Evolutionary conservation across 2,329 filamentous ascomycete genomes (phyloP), one percentile per base, ranked within the genome.

Genomic region (Beauveria sp.): DNA sequence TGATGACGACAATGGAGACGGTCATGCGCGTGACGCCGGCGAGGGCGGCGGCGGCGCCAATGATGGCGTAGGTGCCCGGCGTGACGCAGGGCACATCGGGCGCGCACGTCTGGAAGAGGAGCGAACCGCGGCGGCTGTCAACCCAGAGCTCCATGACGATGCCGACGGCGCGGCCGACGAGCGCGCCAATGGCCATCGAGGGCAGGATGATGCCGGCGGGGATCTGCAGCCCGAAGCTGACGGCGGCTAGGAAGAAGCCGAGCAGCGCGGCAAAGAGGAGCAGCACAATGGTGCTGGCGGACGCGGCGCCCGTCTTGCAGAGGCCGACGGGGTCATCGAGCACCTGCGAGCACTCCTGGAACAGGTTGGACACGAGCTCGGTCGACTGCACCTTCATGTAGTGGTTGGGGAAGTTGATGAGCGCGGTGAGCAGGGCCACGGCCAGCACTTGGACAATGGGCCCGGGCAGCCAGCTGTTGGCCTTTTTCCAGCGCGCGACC

Each of bases 1-100:
- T 97, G 76, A 99, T 99, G 69, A 97, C 94, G 5, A 99, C 93
- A 66, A 99, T 97, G 14, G 92, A 97, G 12, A 97, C 92, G 0
- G 94, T 99, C 87, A 99, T 96, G 66, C 93, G 86, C 20, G 93
- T 97, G 41, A 96, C 91, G 53, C 94, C 94, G 6, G 90, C 91
- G 2, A 99, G 84, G n/a, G 93, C 91, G 4, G 94, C 92, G 0
- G 94, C 93, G 0, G 94, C 94, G 40, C 94, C 94, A 64, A 99
- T 89, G 68, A 99, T 96, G 64, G 94, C 94, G 71, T 99, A 99
- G 1, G 93, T 96, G 16, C 93, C 94, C 0, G 94, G 93, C 0
- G 90, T 97, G 55, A 99, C 86, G 75, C 94, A 99, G 8, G 88
- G 85, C 46, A 90, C 79, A 72, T 96, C 93, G 3, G 91, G 90